Evolutionary conservation across 495 filamentous ascomycete species (phyloP).

Genomic region (Penicillium cosmopolitanum): DNA sequence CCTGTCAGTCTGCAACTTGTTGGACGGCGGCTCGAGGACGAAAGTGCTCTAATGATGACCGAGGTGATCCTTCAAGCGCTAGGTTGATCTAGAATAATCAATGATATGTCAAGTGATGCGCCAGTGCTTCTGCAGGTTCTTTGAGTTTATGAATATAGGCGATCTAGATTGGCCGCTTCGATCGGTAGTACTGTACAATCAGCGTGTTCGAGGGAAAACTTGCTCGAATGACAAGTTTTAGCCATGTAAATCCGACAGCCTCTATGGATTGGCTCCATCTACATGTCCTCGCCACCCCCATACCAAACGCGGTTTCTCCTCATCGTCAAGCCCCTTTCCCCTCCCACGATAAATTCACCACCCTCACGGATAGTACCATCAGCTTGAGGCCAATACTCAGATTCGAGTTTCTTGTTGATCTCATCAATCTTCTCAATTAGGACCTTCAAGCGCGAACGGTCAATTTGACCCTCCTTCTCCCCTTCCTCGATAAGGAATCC

Average conservation of each 20-base stretch:
- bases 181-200: too few species aligned
- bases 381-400: conserved; percentile 62
- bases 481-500: conserved; percentile 44
- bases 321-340: conserved; percentile 70
- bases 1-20: conserved; percentile 50
- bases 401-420: conserved; percentile 69
- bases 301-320: conserved; percentile 76
- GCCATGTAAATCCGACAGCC: too few species aligned
- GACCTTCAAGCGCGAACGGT: conserved; percentile 51
- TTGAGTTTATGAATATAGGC: too few species aligned
- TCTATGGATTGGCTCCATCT: background rate
- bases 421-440: conserved; percentile 69
- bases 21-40: conserved; percentile 49
- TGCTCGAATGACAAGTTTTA: too few species aligned
- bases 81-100: background rate
- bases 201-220: too few species aligned
- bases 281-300: conserved; percentile 68
- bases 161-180: too few species aligned
- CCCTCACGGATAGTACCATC: conserved; percentile 47
- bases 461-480: conserved; percentile 29
- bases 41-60: conserved; percentile 39
- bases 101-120: too few species aligned
- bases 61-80: conserved; percentile 15
- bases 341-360: conserved; percentile 69
- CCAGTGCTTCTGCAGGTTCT: too few species aligned